A percentile compares a stretch with the other conserved stretches of the same genome.
phyloP scores from a whole-genome alignment of 225 moss, liverwort and hornwort species.

The Antitrichia curtipendula region DNA sequence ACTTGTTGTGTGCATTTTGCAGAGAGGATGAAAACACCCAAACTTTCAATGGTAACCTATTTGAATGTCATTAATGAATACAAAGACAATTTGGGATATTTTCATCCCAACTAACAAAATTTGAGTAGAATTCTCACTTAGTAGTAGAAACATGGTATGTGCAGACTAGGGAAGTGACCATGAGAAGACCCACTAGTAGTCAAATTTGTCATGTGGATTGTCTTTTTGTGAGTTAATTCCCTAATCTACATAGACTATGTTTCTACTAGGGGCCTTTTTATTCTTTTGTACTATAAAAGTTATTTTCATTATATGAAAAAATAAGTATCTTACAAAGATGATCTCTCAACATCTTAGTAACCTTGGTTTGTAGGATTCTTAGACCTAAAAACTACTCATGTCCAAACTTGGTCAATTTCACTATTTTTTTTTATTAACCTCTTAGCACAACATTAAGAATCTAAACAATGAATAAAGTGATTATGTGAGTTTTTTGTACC shows the following conservation, averaged over 20 bases:
- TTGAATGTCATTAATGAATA: not conserved
- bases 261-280: not conserved
- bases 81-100: accelerated
- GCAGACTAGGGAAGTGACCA: not conserved
- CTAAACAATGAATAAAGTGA: accelerated
- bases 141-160: accelerated
- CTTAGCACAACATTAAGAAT: not conserved
- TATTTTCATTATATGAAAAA: not conserved
- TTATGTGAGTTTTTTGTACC: too few species aligned
- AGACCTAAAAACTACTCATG: not conserved
- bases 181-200: not conserved
- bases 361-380: not conserved
- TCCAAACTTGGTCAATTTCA: not conserved
- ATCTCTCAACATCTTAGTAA: not conserved
- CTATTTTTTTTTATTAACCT: not conserved
- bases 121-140: accelerated
- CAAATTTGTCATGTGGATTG: not conserved
- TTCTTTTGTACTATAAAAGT: not conserved
- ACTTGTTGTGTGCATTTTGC: not conserved
- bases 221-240: too few species aligned
- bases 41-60: not conserved
- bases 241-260: too few species aligned
- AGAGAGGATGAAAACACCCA: not conserved
- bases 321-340: not conserved
- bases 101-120: not conserved